A percentile compares a stretch with the other conserved stretches of the same genome.
Evolutionary conservation across 139 green algal species (phyloP).

Genomic region (Spirogloea muscicola): DNA sequence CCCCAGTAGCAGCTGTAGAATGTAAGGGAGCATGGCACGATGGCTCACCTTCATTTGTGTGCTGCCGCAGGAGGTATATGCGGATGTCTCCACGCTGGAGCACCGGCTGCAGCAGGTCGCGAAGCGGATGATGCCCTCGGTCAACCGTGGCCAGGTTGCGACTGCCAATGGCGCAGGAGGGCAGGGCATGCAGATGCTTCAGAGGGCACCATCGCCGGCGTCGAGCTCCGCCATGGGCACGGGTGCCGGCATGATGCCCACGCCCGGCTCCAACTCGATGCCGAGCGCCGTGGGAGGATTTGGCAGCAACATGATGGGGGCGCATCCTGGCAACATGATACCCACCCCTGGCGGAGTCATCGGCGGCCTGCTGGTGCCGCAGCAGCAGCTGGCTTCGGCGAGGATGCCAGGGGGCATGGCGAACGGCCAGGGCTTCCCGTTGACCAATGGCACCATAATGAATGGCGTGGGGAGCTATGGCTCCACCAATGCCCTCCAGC

Average conservation of each 20-base stretch:
- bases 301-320: too few relatives aligned
- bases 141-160: not conserved
- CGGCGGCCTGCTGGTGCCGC: not conserved
- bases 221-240: slow-evolving; percentile 14
- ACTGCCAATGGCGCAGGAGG: not conserved
- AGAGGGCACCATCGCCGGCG: not conserved
- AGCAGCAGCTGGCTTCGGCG: not conserved
- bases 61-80: slow-evolving; percentile 79
- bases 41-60: not conserved
- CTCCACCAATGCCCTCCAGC: too few relatives aligned
- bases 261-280: not conserved
- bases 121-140: slow-evolving; percentile 51
- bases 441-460: slow-evolving; percentile 11
- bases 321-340: too few relatives aligned
- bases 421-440: not conserved
- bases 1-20: too few relatives aligned
- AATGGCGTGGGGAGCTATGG: too few relatives aligned
- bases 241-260: not conserved
- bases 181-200: not conserved
- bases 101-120: slow-evolving; percentile 74
- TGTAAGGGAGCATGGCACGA: too few relatives aligned
- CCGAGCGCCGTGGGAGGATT: not conserved
- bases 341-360: too few relatives aligned
- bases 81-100: slow-evolving; percentile 73
- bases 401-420: not conserved